phyloP scores from a whole-genome alignment of 129 eudicot species.

The Dittrichia graveolens region DNA sequence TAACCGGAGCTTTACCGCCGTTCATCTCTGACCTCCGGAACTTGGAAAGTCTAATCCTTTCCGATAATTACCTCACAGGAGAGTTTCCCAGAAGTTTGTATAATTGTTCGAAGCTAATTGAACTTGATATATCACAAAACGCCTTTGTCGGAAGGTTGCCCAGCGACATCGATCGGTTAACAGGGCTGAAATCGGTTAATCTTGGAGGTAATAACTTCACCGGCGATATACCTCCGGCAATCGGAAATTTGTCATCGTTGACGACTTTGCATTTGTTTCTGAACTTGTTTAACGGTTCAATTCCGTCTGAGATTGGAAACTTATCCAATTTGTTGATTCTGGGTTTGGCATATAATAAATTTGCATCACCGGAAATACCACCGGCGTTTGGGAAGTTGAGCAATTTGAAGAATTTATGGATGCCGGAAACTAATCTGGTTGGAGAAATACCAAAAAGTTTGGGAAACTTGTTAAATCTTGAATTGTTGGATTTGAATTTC shows the following conservation, averaged over 20 bases:
- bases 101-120: conserved; percentile 51
- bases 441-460: conserved; percentile 69
- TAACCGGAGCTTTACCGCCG: conserved; percentile 47
- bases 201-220: conserved; percentile 75
- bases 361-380: conserved; percentile 56
- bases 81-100: conserved; percentile 60
- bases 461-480: conserved; percentile 42
- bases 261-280: conserved; percentile 34
- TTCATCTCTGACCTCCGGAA: conserved; percentile 54
- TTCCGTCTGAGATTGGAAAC: conserved; percentile 72
- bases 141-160: conserved; percentile 61
- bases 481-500: conserved; percentile 53
- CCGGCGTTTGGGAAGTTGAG: conserved; percentile 65
- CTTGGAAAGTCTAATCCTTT: conserved; percentile 40
- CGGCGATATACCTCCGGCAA: conserved; percentile 74
- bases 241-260: conserved; percentile 54
- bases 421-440: conserved; percentile 43
- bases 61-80: conserved; percentile 52
- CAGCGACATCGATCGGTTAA: conserved; percentile 50
- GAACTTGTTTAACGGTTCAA: conserved; percentile 69
- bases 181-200: conserved; percentile 40
- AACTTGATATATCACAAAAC: conserved; percentile 58
- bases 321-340: conserved; percentile 42
- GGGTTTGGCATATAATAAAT: conserved; percentile 56
- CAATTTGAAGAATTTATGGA: conserved; percentile 51